These are phyloP conservation scores for Penicillium turbatum DNA, from an alignment of 495 filamentous ascomycete species.

Conservation along the genomic window DNA sequence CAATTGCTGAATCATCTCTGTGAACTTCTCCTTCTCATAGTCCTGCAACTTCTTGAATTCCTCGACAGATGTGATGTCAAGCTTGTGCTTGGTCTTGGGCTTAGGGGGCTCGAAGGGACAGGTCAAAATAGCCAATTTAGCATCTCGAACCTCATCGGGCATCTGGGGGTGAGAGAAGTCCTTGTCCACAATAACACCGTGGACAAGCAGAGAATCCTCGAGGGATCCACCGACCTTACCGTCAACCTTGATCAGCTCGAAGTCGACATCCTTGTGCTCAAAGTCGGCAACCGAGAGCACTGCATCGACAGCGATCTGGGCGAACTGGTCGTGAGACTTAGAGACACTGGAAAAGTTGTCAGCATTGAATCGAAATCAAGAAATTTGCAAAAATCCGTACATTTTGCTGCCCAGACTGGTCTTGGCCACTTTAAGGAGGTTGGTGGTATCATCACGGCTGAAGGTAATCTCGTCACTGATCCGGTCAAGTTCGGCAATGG, in stretches of 20 bases:
- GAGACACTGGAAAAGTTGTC: constrained; percentile 60
- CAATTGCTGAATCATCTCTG: constrained; percentile 97
- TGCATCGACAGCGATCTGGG: constrained; percentile 93
- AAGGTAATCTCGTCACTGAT: constrained; percentile 92
- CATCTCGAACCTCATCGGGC: constrained; percentile 88
- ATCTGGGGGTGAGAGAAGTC: constrained; percentile 99
- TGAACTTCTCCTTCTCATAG: constrained; percentile 93
- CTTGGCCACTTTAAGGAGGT: constrained; percentile 88
- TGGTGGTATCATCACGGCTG: constrained; percentile 66
- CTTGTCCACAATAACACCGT: constrained; percentile 98
- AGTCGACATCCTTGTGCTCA: constrained; percentile 95
- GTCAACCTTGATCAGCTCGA: constrained; percentile 98
- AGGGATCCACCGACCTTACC: constrained; percentile 94
- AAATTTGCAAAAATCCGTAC: constrained; percentile 27
- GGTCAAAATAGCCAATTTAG: constrained; percentile 95
- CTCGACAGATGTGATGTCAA: constrained; percentile 95
- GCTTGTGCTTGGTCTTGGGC: constrained; percentile 99
- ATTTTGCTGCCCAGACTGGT: constrained; percentile 98
- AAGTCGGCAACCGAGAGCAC: constrained; percentile 95
- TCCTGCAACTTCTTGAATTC: constrained; percentile 96
- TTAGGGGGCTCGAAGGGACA: constrained; percentile 99
- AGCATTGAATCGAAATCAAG: constrained; percentile 13
- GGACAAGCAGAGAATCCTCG: constrained; percentile 91
- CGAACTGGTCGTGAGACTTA: constrained; percentile 97
- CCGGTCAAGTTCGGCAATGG: constrained; percentile 81